Percentiles rank a stretch among this genome's conserved stretches.
Evolutionary conservation across 2,329 filamentous ascomycete species (phyloP).

Genomic region (Neocucurbitaria cava): DNA sequence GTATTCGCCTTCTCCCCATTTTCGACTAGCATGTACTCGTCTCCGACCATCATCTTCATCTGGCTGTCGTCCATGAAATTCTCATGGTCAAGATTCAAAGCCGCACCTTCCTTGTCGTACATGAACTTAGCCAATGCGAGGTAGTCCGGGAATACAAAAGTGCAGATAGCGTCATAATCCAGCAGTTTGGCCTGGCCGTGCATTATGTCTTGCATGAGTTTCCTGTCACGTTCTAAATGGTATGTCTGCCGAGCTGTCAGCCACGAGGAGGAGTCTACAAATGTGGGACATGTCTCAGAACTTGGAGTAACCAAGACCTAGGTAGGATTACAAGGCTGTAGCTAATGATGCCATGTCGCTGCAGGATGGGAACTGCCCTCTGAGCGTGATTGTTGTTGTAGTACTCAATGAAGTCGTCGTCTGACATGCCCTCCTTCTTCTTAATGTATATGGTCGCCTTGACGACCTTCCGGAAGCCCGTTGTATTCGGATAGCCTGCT

Average conservation of each 20-base stretch:
- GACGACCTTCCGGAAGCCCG: slow-evolving; percentile 56
- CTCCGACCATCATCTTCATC: slow-evolving; percentile 56
- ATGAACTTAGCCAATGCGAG: slow-evolving; percentile 55
- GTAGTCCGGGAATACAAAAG: slow-evolving; percentile 57
- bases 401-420: slow-evolving; percentile 54
- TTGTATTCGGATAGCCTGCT: slow-evolving; percentile 54
- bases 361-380: slow-evolving; percentile 52
- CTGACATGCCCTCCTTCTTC: slow-evolving; percentile 55
- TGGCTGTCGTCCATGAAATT: slow-evolving; percentile 51
- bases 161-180: slow-evolving; percentile 57
- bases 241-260: slow-evolving; percentile 48
- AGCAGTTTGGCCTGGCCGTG: slow-evolving; percentile 53
- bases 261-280: neutral
- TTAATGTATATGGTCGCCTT: slow-evolving; percentile 56
- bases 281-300: neutral
- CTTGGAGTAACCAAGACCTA: neutral
- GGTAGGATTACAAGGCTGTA: slow-evolving; percentile 52
- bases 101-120: slow-evolving; percentile 55
- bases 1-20: slow-evolving; percentile 39
- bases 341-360: slow-evolving; percentile 53
- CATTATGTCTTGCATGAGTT: slow-evolving; percentile 54
- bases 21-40: slow-evolving; percentile 52
- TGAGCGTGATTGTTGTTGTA: slow-evolving; percentile 56
- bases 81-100: slow-evolving; percentile 44
- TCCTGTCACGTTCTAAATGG: slow-evolving; percentile 53